Conservation (phyloP, 345 rosid genomes). For the Ceriops decandra region DNA sequence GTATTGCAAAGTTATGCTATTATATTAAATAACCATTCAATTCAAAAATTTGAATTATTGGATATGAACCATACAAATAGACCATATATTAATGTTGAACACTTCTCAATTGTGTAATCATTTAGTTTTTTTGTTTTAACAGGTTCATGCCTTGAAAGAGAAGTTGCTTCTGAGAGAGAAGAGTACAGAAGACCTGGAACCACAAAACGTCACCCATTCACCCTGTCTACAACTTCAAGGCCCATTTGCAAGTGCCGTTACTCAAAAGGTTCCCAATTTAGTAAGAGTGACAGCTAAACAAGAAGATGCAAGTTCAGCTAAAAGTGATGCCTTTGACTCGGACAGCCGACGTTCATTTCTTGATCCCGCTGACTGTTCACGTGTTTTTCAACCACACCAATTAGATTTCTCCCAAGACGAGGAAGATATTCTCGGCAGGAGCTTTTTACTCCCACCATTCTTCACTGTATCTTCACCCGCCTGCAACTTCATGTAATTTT, state of each 20-base stretch:
- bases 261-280: conserved; percentile 26
- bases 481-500: conserved; percentile 35
- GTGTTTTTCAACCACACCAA: conserved; percentile 35
- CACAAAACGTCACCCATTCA: conserved; percentile 11
- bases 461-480: conserved; percentile 27
- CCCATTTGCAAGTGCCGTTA: conserved; percentile 20
- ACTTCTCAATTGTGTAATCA: not conserved
- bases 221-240: conserved; percentile 17
- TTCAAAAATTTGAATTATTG: too few relatives aligned
- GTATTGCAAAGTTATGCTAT: too few relatives aligned
- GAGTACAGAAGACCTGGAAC: conserved; percentile 15
- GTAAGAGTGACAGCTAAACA: conserved; percentile 24
- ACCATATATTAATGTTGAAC: not conserved
- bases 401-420: conserved; percentile 48
- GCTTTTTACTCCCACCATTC: conserved; percentile 22
- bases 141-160: conserved; percentile 50
- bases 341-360: conserved; percentile 39
- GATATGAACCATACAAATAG: too few relatives aligned
- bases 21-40: too few relatives aligned
- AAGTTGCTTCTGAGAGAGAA: conserved; percentile 33
- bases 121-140: conserved; percentile 13
- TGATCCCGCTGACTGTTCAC: conserved; percentile 45
- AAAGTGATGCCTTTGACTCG: conserved; percentile 46
- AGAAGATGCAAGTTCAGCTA: conserved; percentile 44
- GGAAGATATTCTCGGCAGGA: conserved; percentile 34